Percentiles rank a stretch among this genome's conserved stretches.
phyloP scores from a whole-genome alignment of 2,329 filamentous ascomycete species.

The Ascochyta koolunga region DNA sequence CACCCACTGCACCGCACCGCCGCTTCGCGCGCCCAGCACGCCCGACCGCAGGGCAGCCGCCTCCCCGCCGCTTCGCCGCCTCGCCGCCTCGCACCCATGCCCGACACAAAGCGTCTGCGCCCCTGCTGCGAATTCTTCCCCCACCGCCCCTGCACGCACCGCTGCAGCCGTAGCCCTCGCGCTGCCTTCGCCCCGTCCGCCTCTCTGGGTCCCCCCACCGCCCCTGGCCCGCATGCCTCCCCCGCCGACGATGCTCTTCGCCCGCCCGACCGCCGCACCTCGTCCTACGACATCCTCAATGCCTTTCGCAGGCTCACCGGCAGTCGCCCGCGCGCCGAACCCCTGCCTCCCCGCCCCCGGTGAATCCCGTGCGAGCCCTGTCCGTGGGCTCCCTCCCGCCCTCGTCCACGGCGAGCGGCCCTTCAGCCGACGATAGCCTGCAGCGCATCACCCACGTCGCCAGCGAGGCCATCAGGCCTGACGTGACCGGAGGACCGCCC shows the following conservation, averaged over 20 bases:
- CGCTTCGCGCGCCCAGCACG: neutral
- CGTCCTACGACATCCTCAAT: slow-evolving; percentile 46
- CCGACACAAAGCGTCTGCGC: slow-evolving; percentile 16
- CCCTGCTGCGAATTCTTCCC: slow-evolving; percentile 17
- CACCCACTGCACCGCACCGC: neutral
- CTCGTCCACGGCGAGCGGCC: slow-evolving; percentile 30
- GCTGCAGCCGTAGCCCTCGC: neutral
- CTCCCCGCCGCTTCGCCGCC: slow-evolving; percentile 2
- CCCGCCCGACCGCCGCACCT: slow-evolving; percentile 47
- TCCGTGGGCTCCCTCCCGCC: slow-evolving; percentile 32
- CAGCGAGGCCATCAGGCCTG: slow-evolving; percentile 23
- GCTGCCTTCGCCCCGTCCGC: neutral
- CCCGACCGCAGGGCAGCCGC: neutral
- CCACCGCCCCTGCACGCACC: slow-evolving; percentile 1
- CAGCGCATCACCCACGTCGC: slow-evolving; percentile 34
- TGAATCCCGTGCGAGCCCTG: slow-evolving; percentile 39
- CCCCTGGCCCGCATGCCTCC: slow-evolving; percentile 46
- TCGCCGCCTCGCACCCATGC: slow-evolving; percentile 12
- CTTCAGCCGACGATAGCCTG: slow-evolving; percentile 35
- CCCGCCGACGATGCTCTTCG: slow-evolving; percentile 39
- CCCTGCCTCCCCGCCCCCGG: slow-evolving; percentile 39
- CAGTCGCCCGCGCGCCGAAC: slow-evolving; percentile 43
- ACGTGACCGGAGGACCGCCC: slow-evolving; percentile 45
- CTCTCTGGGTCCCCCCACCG: slow-evolving; percentile 3
- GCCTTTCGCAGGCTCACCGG: slow-evolving; percentile 47